phyloP scores from a whole-genome alignment of 2,329 filamentous ascomycete species.

The Arthrobotrys megalospora region DNA sequence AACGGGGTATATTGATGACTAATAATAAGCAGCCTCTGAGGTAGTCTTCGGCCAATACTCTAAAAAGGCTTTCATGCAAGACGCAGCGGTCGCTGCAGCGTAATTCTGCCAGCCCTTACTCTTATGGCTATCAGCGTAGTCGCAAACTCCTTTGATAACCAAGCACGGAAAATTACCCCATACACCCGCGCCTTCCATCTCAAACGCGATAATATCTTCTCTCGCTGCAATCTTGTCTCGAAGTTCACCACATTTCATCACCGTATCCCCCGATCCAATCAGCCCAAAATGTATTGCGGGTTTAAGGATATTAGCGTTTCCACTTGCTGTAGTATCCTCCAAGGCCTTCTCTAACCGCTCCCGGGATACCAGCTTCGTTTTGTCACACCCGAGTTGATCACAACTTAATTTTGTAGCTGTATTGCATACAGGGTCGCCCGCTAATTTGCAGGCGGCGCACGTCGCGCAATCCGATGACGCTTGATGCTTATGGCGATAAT shows the following conservation, averaged over 20 bases:
- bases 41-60: not conserved
- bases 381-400: constrained; percentile 63
- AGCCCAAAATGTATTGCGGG: constrained; percentile 66
- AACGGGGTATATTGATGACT: not conserved
- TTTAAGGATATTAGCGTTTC: not conserved
- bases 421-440: constrained; percentile 60
- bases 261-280: constrained; percentile 66
- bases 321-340: not conserved
- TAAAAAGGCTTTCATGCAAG: constrained; percentile 63
- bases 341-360: not conserved
- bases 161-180: constrained; percentile 66
- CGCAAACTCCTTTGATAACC: constrained; percentile 68
- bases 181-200: constrained; percentile 66
- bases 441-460: constrained; percentile 11
- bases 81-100: constrained; percentile 66
- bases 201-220: constrained; percentile 62
- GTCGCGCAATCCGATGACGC: not conserved
- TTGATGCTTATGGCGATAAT: constrained; percentile 64
- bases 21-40: not conserved
- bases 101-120: constrained; percentile 63
- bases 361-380: not conserved
- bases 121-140: constrained; percentile 69
- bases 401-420: constrained; percentile 61
- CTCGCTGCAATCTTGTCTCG: constrained; percentile 42
- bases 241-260: constrained; percentile 54